These are phyloP conservation scores for Lojkania enalia DNA, from an alignment of 2,329 filamentous ascomycete species.

Conservation along the genomic window DNA sequence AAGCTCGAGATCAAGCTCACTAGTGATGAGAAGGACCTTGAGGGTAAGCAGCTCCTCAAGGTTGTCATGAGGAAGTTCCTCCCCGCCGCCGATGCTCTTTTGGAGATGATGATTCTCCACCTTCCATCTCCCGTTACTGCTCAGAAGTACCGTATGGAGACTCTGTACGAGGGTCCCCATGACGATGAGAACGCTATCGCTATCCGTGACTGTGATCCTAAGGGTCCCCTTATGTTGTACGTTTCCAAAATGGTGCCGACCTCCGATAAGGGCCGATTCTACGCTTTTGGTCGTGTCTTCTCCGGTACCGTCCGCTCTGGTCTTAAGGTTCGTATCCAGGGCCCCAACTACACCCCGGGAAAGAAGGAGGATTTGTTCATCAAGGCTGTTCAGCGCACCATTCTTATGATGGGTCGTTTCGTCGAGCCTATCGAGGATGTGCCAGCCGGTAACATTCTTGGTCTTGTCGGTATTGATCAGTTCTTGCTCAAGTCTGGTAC, in stretches of 20 bases:
- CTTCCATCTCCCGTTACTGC: conserved; percentile 94
- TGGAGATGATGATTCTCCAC: conserved; percentile 99
- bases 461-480: conserved; percentile 99
- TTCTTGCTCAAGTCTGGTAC: conserved; percentile 99
- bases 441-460: conserved; percentile 99
- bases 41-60: conserved; percentile 98
- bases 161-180: conserved; percentile 94
- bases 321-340: conserved; percentile 99
- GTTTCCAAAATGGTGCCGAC: conserved; percentile 99
- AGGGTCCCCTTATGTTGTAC: conserved; percentile 99
- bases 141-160: conserved; percentile 97
- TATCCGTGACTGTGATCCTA: conserved; percentile 98
- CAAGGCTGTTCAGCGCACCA: conserved; percentile 99
- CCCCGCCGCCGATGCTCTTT: conserved; percentile 92
- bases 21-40: conserved; percentile 84
- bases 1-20: conserved; percentile 96
- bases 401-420: conserved; percentile 99
- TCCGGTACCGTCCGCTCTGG: conserved; percentile 96
- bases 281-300: conserved; percentile 99
- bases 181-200: conserved; percentile 92
- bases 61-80: conserved; percentile 98
- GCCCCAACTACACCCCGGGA: conserved; percentile 96
- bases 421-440: conserved; percentile 99
- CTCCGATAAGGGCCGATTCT: conserved; percentile 99
- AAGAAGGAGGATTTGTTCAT: conserved; percentile 99